These are phyloP conservation scores for Lathyrus sativus DNA, from an alignment of 306 rosid genomes.

Conservation along the genomic window DNA sequence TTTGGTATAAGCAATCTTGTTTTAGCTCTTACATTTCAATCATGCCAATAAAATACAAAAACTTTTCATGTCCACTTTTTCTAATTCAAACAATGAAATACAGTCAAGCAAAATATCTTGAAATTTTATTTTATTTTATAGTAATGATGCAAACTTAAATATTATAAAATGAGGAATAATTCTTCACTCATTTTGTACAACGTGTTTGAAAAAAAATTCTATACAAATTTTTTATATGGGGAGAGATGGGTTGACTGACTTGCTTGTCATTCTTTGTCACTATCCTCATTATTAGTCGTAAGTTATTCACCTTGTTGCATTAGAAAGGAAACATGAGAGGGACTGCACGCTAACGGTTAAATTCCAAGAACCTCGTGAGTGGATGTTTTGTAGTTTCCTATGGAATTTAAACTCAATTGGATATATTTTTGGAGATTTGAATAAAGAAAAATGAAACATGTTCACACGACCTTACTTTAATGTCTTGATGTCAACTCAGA, in stretches of 20 bases:
- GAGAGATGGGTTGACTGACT: slow-evolving; percentile 13
- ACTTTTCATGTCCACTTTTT: background rate
- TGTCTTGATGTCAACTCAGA: too few species aligned
- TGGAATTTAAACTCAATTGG: background rate
- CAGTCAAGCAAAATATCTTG: background rate
- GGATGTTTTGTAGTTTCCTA: slow-evolving; percentile 29
- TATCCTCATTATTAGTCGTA: background rate
- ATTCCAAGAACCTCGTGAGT: slow-evolving; percentile 19
- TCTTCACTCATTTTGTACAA: background rate
- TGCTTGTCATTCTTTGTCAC: background rate
- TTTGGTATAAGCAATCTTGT: too few species aligned
- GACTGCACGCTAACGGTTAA: slow-evolving; percentile 5
- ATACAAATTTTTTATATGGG: background rate
- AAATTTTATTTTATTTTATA: background rate
- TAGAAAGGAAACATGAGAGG: slow-evolving; percentile 6
- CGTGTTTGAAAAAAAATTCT: background rate
- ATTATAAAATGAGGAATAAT: background rate
- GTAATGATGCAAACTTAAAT: background rate
- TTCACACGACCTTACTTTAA: slow-evolving; percentile 27
- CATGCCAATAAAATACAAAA: background rate
- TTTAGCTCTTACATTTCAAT: background rate
- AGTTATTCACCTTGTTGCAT: background rate
- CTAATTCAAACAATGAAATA: background rate
- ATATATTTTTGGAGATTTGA: background rate
- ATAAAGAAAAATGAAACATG: slow-evolving; percentile 1